These are phyloP conservation scores for Albatrellus sp. DNA, from an alignment of 1,284 basidiomycete genomes.

Conservation along the genomic window DNA sequence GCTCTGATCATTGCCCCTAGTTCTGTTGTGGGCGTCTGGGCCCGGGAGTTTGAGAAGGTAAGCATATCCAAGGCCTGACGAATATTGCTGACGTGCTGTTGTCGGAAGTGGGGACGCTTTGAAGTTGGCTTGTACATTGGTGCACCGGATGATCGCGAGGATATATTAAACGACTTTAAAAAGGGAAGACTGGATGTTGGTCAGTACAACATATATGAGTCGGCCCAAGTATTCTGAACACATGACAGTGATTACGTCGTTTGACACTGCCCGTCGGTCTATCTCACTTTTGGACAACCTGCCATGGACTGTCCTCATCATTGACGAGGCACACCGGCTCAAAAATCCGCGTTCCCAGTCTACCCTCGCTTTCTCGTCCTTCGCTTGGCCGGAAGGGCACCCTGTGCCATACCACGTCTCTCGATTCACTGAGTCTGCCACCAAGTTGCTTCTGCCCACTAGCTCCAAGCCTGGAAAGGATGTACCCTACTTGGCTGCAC, in stretches of 20 bases:
- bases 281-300: slow-evolving; percentile 55
- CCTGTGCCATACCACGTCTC: slow-evolving; percentile 8
- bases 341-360: slow-evolving; percentile 62
- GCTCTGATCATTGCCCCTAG: slow-evolving; percentile 73
- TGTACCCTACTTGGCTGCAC: not conserved
- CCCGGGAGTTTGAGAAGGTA: slow-evolving; percentile 63
- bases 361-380: slow-evolving; percentile 36
- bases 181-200: slow-evolving; percentile 65
- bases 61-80: slow-evolving; percentile 10
- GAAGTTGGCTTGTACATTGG: slow-evolving; percentile 64
- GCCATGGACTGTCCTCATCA: slow-evolving; percentile 57
- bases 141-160: slow-evolving; percentile 30
- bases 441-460: not conserved
- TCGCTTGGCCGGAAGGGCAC: slow-evolving; percentile 9
- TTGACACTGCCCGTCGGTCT: slow-evolving; percentile 55
- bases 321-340: slow-evolving; percentile 76
- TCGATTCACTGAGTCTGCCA: slow-evolving; percentile 4
- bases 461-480: not conserved
- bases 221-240: not conserved
- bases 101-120: slow-evolving; percentile 63
- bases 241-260: slow-evolving; percentile 53
- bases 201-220: slow-evolving; percentile 21
- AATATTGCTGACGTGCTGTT: not conserved
- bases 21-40: slow-evolving; percentile 73
- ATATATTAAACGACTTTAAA: slow-evolving; percentile 55